Evolutionary conservation across 441 rosid genomes (phyloP), one percentile per base, ranked within the genome.

Genomic region (Syzygium syzygioides): DNA sequence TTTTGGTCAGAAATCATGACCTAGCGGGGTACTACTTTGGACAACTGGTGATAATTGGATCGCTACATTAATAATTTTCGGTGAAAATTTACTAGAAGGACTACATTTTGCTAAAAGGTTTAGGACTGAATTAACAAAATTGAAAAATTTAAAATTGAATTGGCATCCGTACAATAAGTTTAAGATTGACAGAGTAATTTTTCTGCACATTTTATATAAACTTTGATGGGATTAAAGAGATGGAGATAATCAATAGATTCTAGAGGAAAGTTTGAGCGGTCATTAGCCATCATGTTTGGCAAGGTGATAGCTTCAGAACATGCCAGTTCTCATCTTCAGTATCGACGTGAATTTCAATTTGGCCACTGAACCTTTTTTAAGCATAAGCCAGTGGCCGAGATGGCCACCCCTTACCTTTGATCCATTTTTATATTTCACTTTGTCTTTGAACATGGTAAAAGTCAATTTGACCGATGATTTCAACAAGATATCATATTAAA

Each of bases 91-190:
- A 6, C 15, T n/a, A 19, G 4, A 62, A n/a, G n/a, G 3, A n/a
- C 6, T 62, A 7, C 34, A 62, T 62, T 62, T 1, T 2, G 4
- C 10, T 1, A 5, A 62, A 19, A 19, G 3, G 1, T 68, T 68
- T 19, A 34, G 1, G 6, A 68, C 0, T 9, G 10, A 9, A 34
- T 34, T 68, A 48, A 20, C 1, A 19, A 66, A 68, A 68, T 19
- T 34, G 0, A 68, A 34, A 68, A 10, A 0, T 34, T 34, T 19
- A 68, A 0, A 1, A 10, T 1, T 32, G 2, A 71, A 71, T 71
- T 19, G 9, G 1, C 0, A 71, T 20, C 5, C 4, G 12, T 20
- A 71, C 7, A 13, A 71, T 71, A 20, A 13, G 1, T 37, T 71
- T 71, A 26, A 1, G 23, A 71, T 0, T 34, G 1, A 17, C 19